Base-by-base conservation (phyloP, 768 basidiomycete species). In the Rossbeevera mucosa region DNA sequence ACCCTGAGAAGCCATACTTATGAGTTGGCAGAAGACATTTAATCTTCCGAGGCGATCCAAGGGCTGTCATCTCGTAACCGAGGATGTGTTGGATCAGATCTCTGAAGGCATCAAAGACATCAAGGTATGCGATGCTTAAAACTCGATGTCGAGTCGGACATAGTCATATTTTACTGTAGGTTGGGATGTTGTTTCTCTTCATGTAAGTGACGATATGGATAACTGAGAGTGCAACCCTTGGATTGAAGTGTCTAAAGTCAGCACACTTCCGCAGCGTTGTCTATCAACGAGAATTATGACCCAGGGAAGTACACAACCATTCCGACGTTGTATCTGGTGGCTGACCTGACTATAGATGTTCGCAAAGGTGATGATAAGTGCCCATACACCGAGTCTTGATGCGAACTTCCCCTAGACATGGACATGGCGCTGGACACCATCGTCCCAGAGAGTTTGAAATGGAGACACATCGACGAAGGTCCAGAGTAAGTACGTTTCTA, bases 11-110 rank as follows among this genome's bases (percentile, higher is more conserved):
- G 36, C 5, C 18, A 38, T 12, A 20, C 36, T 38, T 29, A 95
- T 95, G 93, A 88, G 83, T 51, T 94, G 91, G 91, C 93, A 94
- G 67, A 90, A 83, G 67, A 85, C 85, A 5, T 94, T 95, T 59
- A 80, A 78, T 1, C 74, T 92, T 28, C 65, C 74, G 2, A 78
- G 62, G 52, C 71, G 69, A 28, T 61, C 67, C 44, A 80, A 80
- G 66, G 89, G 89, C 5, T 93, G 90, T 60, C 85, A 96, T 71
- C 78, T 96, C 14, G 76, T 96, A 41, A 95, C 92, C 2, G 76
- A 88, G 28, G 87, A 91, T 63, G 76, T 96, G 7, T 56, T 83
- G 20, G 58, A 66, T 2, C 79, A 88, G 40, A 86, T 94, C 51
- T 72, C 77, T 44, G 76, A 85, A 47, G 88, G 90, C 1, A 69